Evolutionary conservation across 1,284 basidiomycete species (phyloP).

Genomic region (Pseudozyma sp.): DNA sequence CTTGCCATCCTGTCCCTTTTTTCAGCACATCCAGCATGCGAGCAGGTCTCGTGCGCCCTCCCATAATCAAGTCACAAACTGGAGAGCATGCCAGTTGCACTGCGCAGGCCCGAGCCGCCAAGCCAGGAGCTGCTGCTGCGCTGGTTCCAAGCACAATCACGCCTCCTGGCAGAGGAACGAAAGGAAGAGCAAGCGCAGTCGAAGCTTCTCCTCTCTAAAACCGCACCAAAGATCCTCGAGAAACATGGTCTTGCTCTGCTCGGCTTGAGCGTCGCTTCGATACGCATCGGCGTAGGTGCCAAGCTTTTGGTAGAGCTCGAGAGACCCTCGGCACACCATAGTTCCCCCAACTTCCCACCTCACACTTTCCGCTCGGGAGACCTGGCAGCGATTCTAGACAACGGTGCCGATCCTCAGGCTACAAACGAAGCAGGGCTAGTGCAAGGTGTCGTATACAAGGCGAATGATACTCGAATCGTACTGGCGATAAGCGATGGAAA

Average conservation of each 20-base stretch:
- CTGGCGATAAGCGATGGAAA: constrained; percentile 34
- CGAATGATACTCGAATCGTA: constrained; percentile 31
- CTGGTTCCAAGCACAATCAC: constrained; percentile 80
- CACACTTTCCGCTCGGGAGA: constrained; percentile 88
- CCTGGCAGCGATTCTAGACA: constrained; percentile 83
- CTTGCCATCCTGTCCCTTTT: not conserved
- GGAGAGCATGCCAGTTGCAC: constrained; percentile 12
- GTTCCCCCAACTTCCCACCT: constrained; percentile 79
- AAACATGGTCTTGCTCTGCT: constrained; percentile 84
- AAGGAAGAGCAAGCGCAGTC: constrained; percentile 85
- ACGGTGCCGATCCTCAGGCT: constrained; percentile 64
- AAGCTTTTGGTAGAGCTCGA: constrained; percentile 92
- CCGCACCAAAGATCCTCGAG: constrained; percentile 84
- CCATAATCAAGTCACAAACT: not conserved
- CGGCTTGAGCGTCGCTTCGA: constrained; percentile 77
- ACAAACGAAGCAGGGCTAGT: constrained; percentile 24
- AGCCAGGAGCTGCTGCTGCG: constrained; percentile 64
- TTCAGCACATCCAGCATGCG: not conserved
- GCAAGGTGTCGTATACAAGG: constrained; percentile 47
- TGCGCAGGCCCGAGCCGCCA: constrained; percentile 45
- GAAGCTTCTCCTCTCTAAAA: constrained; percentile 83
- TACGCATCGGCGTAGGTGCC: constrained; percentile 86
- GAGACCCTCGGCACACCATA: constrained; percentile 82
- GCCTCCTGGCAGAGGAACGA: constrained; percentile 79
- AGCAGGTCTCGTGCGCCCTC: constrained; percentile 11